phyloP scores from a whole-genome alignment of 2,329 filamentous ascomycete species.

The Apiospora koreana region DNA sequence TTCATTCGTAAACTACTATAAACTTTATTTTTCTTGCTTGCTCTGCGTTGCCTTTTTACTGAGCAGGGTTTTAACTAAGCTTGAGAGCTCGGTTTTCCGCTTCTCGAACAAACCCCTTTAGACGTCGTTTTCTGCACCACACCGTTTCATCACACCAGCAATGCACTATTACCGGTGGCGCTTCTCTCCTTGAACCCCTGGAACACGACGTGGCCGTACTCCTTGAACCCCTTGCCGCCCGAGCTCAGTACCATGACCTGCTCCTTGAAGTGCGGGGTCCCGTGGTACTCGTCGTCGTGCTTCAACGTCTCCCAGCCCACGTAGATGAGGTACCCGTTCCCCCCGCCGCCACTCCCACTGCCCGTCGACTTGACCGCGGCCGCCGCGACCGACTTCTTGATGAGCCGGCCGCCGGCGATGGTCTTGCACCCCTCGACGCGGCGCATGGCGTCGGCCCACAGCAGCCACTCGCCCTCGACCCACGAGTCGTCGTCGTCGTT shows the following conservation, averaged over 20 bases:
- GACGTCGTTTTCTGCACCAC: no score
- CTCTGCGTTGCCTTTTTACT: no score
- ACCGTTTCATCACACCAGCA: neutral
- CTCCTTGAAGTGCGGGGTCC: neutral
- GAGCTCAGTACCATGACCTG: neutral
- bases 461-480: conserved; percentile 2
- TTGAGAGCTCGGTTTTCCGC: no score
- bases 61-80: no score
- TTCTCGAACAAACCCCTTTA: neutral
- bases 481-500: neutral
- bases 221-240: neutral
- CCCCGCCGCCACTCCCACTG: neutral
- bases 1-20: no score
- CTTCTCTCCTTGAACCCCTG: conserved; percentile 3
- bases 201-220: conserved; percentile 1
- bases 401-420: neutral
- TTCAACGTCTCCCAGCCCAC: neutral
- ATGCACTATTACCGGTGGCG: neutral
- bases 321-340: neutral
- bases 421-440: neutral
- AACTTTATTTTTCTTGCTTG: no score
- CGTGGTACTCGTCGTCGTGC: conserved; percentile 7
- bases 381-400: neutral
- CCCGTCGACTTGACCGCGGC: neutral
- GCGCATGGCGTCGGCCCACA: neutral